Base-by-base conservation (phyloP, 305 asterid genomes). In the Fraxinus paxiana region DNA sequence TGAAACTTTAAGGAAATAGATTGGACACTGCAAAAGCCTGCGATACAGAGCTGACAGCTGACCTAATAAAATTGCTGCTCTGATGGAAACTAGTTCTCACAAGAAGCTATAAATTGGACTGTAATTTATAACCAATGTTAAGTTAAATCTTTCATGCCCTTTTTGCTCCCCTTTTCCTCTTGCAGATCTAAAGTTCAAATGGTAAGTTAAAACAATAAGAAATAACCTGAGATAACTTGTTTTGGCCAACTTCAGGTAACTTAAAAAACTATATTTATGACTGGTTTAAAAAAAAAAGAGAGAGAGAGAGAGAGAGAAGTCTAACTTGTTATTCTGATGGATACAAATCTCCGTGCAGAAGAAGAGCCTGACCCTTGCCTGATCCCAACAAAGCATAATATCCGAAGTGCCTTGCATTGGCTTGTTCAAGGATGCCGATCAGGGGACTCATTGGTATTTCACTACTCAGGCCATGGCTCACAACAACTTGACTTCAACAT, bases 381-480 rank as follows among this genome's bases (percentile, higher is more conserved):
- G 85, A 86, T 90, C 69, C 95, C 95, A 8, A 89, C 92, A 13
- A 89, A 84, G 81, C 73, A 79, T 8, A 91, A 91, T 84, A 89
- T 89, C 79, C 75, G 89, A 77, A 87, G 56, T 70, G 95, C 95
- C 35, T 77, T 91, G 87, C 77, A 46, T 65, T 91, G 95, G 95
- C 87, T 91, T 31, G 88, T 89, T 24, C 90, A 87, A 69, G 92
- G 92, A 72, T 84, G 92, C 79, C 91, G 85, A 38, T 33, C 90
- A 61, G 95, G 95, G 70, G 95, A 91, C 76, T 91, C 95, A 0
- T 80, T 91, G 80, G 83, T 89, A 28, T 91, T 91, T 80, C 88
- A 88, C 87, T 89, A 77, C 88, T 88, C 93, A 1, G 95, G 93
- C 17, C 95, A 91, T 54, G 95, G 90, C 34, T 89, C 95, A 54